Evolutionary conservation across 176 grass and related monocot species (phyloP).

Genomic region (Themeda triandra): DNA sequence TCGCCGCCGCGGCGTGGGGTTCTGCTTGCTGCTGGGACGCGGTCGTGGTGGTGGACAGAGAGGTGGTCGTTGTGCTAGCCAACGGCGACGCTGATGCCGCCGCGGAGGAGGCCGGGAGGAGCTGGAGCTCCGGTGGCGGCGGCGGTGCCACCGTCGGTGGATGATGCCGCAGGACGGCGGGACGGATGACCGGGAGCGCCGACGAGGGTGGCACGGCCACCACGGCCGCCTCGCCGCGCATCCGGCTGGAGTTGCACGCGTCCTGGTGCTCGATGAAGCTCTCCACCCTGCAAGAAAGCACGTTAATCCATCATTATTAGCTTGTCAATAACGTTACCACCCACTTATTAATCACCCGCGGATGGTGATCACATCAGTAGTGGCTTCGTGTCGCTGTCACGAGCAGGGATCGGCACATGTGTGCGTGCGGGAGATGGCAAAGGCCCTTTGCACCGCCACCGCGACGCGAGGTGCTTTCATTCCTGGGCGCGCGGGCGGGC

Average conservation of each 20-base stretch:
- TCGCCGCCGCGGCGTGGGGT: slow-evolving; percentile 36
- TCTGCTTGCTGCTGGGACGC: slow-evolving; percentile 4
- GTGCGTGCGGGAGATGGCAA: not conserved
- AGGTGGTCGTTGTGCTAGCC: not conserved
- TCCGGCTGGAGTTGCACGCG: slow-evolving; percentile 71
- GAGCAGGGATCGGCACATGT: not conserved
- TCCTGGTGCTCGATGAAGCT: slow-evolving; percentile 99
- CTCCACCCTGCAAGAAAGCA: slow-evolving; percentile 62
- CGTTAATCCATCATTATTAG: not conserved
- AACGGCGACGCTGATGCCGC: not conserved
- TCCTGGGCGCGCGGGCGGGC: not conserved
- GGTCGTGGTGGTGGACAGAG: not conserved
- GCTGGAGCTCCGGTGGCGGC: slow-evolving; percentile 60
- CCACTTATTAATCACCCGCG: not conserved
- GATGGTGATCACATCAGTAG: not conserved
- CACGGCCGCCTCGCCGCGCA: slow-evolving; percentile 36
- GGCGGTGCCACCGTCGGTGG: not conserved
- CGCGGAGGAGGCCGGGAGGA: slow-evolving; percentile 46
- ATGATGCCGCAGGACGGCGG: not conserved
- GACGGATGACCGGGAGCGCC: slow-evolving; percentile 30
- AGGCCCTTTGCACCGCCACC: not conserved
- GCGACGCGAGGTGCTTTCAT: slow-evolving; percentile 8
- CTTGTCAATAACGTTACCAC: not conserved
- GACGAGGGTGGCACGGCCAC: not conserved
- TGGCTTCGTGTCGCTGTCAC: not conserved